Evolutionary conservation across 495 filamentous ascomycete genomes (phyloP), one percentile per base, ranked within the genome.

Genomic region (Neurospora sp.): DNA sequence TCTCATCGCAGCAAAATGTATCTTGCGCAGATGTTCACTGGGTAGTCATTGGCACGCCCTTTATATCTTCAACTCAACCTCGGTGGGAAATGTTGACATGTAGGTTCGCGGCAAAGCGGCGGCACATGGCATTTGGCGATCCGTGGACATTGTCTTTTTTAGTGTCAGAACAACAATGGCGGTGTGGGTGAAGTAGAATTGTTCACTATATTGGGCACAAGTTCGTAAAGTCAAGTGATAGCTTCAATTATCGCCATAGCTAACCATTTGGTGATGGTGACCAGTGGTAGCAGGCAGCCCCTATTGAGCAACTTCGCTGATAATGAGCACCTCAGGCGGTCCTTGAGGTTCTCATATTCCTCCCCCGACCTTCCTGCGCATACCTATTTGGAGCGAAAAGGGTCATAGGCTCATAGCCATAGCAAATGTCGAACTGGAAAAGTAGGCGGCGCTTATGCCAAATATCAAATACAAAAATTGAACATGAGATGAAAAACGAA

Each of bases 401-500:
- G 2, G 8, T 18, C 42, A 45, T 45, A 53, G 45, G 8, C n/a
- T 53, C 20, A 61, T 65, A 65, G 53, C 53, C 53, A 18, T 35
- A 65, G 53, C 53, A 65, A 18, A 35, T 65, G 53, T 37, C 27
- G 27, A 65, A 65, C 53, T 16, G 31, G 9, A 65, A 65, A 65
- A 61, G 31, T 65, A 18, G 27, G 14, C 53, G 53, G 27, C 53
- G 53, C 53, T 35, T 37, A 65, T 65, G 53, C 27, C 53, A 65
- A 35, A 37, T 65, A 35, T 35, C 53, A 35, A 37, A 37, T 65
- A 37, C 69, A 65, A 72, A 37, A n/a, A 61, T 59, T 38, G 37
- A 45, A 31, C 4, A 47, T 39, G 20, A 53, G n/a, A 72, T 40
- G 40, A 69, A 42, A 68, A 74, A 70, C 39, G 69, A 70, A 68